A percentile compares a stretch with the other conserved stretches of the same genome.
Evolutionary conservation across 257 asterid species (phyloP).

Genomic region (Nyctanthes arbortristis): DNA sequence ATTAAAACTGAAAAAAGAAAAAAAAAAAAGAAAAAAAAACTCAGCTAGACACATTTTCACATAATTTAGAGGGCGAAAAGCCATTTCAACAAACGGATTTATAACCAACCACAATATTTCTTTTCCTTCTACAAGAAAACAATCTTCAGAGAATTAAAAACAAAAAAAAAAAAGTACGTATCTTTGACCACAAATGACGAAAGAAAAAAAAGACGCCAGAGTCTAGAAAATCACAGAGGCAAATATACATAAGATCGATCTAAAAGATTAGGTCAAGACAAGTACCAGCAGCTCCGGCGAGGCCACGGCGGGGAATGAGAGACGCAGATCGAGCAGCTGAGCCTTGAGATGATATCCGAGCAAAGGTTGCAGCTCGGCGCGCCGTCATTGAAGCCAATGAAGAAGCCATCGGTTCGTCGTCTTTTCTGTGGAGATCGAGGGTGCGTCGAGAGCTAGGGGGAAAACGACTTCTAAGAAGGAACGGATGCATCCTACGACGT

Average conservation of each 20-base stretch:
- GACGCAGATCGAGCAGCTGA: constrained; percentile 42
- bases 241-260: constrained; percentile 5
- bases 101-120: too few relatives aligned
- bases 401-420: constrained; percentile 57
- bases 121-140: too few relatives aligned
- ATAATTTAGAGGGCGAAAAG: too few relatives aligned
- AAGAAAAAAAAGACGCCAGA: too few relatives aligned
- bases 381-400: constrained; percentile 54
- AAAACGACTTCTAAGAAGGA: too few relatives aligned
- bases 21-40: neutral
- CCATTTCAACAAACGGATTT: too few relatives aligned
- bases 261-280: constrained; percentile 9
- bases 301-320: constrained; percentile 66
- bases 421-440: constrained; percentile 21
- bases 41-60: neutral
- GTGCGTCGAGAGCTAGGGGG: neutral
- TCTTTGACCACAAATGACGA: too few relatives aligned
- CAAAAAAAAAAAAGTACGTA: too few relatives aligned
- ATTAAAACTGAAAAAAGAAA: constrained; percentile 13
- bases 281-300: constrained; percentile 76
- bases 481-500: too few relatives aligned
- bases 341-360: constrained; percentile 41
- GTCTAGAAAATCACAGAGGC: neutral
- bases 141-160: too few relatives aligned
- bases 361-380: constrained; percentile 62